Conservation (phyloP, 768 basidiomycete genomes). For the Rhodotorula taiwanensis region DNA sequence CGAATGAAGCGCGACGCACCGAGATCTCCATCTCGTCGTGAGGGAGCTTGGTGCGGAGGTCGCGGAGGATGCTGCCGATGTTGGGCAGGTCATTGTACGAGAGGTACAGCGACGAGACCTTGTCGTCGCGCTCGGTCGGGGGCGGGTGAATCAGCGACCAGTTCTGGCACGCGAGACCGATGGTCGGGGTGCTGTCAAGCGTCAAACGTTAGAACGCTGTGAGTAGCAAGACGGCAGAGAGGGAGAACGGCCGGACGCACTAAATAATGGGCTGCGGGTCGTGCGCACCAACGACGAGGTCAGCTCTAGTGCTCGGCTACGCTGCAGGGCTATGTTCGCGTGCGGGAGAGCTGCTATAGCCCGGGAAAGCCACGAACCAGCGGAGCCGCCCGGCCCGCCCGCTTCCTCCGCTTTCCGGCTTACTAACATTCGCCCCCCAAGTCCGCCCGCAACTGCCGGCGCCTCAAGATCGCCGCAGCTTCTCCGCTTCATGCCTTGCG, state of each 20-base stretch:
- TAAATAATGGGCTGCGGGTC: slow-evolving; percentile 25
- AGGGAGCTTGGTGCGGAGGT: slow-evolving; percentile 50
- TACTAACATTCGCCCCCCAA: no score
- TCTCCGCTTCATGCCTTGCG: no score
- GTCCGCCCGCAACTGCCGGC: no score
- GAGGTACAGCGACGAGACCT: slow-evolving; percentile 48
- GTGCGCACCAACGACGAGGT: no score
- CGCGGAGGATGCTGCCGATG: slow-evolving; percentile 60
- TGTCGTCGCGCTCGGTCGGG: not conserved
- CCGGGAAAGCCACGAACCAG: no score
- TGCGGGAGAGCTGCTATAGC: no score
- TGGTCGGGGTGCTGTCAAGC: not conserved
- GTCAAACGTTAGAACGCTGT: not conserved
- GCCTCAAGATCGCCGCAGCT: no score
- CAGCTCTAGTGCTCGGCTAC: no score
- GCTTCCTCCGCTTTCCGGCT: no score
- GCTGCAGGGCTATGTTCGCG: no score
- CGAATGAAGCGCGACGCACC: not conserved
- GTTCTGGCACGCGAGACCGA: slow-evolving; percentile 37
- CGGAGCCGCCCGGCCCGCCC: no score
- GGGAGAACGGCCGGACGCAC: not conserved
- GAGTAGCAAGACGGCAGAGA: no score
- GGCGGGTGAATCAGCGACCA: slow-evolving; percentile 36
- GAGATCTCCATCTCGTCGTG: slow-evolving; percentile 66
- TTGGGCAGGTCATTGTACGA: slow-evolving; percentile 77